Percentiles rank a stretch among this genome's conserved stretches.
phyloP scores from a whole-genome alignment of 306 rosid genomes.

The Benincasa hispida region DNA sequence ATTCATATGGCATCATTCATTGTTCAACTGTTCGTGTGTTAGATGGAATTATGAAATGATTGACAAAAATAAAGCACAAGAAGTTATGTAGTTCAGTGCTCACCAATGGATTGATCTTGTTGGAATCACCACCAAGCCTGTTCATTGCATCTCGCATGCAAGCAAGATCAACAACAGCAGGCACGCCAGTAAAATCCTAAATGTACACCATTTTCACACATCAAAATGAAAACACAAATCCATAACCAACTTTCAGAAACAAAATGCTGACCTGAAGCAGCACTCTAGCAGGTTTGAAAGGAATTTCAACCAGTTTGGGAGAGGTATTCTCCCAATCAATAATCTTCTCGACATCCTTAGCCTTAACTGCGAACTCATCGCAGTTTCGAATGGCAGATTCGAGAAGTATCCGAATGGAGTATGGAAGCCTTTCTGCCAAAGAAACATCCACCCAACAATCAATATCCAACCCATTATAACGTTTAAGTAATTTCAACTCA shows the following conservation, averaged over 20 bases:
- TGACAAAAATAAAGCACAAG: neutral
- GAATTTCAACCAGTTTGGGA: constrained; percentile 84
- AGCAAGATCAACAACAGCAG: constrained; percentile 98
- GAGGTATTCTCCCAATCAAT: constrained; percentile 80
- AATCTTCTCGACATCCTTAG: constrained; percentile 71
- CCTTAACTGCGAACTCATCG: constrained; percentile 86
- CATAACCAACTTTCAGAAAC: neutral
- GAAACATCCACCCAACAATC: neutral
- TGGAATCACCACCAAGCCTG: constrained; percentile 78
- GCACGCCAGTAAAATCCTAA: constrained; percentile 97
- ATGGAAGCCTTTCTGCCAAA: constrained; percentile 68
- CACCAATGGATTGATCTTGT: constrained; percentile 91
- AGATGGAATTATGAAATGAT: neutral
- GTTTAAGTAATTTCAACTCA: neutral
- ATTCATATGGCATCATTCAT: neutral
- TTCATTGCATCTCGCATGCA: constrained; percentile 98
- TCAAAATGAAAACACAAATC: constrained; percentile 8
- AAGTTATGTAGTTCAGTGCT: constrained; percentile 7
- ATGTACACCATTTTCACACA: constrained; percentile 6
- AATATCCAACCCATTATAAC: neutral
- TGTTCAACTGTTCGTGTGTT: neutral
- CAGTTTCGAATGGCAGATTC: constrained; percentile 96
- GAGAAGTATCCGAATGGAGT: constrained; percentile 77
- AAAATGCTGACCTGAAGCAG: constrained; percentile 64
- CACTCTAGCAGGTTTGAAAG: constrained; percentile 95